Conservation (phyloP, 2,329 filamentous ascomycete genomes). For the Talaromyces sp. region DNA sequence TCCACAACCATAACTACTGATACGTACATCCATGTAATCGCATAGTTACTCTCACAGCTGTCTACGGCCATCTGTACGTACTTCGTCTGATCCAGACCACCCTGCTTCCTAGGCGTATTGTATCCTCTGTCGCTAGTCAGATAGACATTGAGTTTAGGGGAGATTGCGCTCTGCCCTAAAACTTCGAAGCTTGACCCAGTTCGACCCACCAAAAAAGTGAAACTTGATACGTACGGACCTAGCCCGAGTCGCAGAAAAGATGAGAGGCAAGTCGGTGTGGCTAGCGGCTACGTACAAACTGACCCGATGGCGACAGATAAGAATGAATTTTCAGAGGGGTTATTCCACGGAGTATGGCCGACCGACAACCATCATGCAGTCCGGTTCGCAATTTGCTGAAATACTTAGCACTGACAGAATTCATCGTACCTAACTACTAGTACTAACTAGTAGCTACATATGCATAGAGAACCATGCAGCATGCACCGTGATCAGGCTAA, state of each 20-base stretch:
- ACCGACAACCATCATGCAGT: not conserved
- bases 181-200: not conserved
- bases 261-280: not conserved
- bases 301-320: not conserved
- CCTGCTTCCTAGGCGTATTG: not conserved
- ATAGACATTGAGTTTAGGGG: not conserved
- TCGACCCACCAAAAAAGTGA: not conserved
- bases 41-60: not conserved
- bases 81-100: not conserved
- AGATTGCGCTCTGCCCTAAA: not conserved
- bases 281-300: not conserved
- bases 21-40: not conserved
- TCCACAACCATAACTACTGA: not conserved
- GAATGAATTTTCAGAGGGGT: not conserved
- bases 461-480: not conserved
- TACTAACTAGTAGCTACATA: not conserved
- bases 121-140: not conserved
- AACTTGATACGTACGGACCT: not conserved
- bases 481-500: not conserved
- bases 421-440: not conserved
- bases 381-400: not conserved
- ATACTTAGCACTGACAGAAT: not conserved
- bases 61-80: too few relatives aligned
- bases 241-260: not conserved
- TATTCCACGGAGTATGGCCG: conserved; percentile 5